These are phyloP conservation scores for Leishmania braziliensis DNA, from an alignment of 208 protist genomes.

Conservation along the genomic window DNA sequence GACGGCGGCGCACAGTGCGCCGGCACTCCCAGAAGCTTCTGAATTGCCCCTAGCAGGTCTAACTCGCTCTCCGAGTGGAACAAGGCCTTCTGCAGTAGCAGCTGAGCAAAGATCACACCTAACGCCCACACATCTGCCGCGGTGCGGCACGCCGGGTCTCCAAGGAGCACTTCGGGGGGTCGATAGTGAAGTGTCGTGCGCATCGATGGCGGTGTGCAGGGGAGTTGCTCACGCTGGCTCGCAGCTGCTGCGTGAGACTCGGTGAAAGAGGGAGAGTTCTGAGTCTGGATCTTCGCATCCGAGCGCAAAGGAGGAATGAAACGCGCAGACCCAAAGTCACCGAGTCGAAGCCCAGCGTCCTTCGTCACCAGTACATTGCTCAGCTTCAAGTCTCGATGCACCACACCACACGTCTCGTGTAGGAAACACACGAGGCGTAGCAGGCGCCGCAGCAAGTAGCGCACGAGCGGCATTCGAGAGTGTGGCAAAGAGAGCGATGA, in stretches of 20 bases:
- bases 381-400: constrained; percentile 91
- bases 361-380: constrained; percentile 83
- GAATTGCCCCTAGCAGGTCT: constrained; percentile 78
- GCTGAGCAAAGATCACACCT: constrained; percentile 87
- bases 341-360: constrained; percentile 71
- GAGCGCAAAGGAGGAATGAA: constrained; percentile 33
- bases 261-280: not conserved
- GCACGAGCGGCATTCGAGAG: constrained; percentile 49
- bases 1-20: not conserved
- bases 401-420: constrained; percentile 70
- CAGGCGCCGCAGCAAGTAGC: constrained; percentile 77
- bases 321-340: constrained; percentile 89
- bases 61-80: constrained; percentile 75
- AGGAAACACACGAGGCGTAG: constrained; percentile 69
- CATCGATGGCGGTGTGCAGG: constrained; percentile 69
- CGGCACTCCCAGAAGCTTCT: constrained; percentile 64
- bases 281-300: not conserved
- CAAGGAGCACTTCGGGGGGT: constrained; percentile 79
- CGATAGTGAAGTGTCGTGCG: constrained; percentile 90
- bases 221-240: not conserved
- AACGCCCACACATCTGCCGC: constrained; percentile 86
- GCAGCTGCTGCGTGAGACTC: not conserved
- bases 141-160: constrained; percentile 53
- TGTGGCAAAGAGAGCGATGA: constrained; percentile 21
- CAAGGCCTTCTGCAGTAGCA: constrained; percentile 77